A percentile compares a stretch with the other conserved stretches of the same genome.
Evolutionary conservation across 139 green algal genomes (phyloP).

Genomic region (Chlamydomonas asymmetrica): DNA sequence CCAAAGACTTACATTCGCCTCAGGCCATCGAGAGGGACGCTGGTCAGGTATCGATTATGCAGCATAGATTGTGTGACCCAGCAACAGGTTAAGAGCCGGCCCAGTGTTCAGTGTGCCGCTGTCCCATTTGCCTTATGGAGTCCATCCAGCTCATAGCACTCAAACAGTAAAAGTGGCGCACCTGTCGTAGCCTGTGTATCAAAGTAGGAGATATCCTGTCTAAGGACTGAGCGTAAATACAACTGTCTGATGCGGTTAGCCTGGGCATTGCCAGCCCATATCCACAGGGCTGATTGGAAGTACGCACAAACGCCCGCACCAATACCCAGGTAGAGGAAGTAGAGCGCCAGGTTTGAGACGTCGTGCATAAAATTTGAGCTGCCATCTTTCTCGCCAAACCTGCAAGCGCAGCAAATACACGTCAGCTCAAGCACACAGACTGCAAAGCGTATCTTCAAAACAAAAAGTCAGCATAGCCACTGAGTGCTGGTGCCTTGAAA

Average conservation of each 20-base stretch:
- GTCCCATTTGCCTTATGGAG: background rate
- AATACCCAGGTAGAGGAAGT: conserved; percentile 74
- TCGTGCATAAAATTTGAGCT: conserved; percentile 19
- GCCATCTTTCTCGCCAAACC: no score
- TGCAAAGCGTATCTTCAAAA: no score
- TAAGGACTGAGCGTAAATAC: conserved; percentile 63
- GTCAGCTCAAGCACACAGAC: no score
- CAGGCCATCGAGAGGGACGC: background rate
- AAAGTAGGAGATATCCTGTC: conserved; percentile 84
- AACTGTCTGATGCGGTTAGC: conserved; percentile 24
- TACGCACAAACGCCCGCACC: conserved; percentile 44
- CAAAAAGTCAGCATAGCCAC: no score
- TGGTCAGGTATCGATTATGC: background rate
- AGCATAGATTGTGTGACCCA: background rate
- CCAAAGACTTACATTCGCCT: no score
- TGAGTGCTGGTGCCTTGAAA: no score
- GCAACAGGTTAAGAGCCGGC: background rate
- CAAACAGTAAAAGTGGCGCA: no score
- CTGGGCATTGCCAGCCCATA: conserved; percentile 31
- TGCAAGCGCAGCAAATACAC: no score
- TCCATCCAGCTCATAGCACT: conserved; percentile 34
- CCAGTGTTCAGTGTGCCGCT: background rate
- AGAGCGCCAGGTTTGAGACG: conserved; percentile 40
- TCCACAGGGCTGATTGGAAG: conserved; percentile 31
- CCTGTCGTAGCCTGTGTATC: conserved; percentile 64